These are phyloP conservation scores for Sclerotinia spermophila DNA, from an alignment of 2,329 filamentous ascomycete genomes.

Conservation along the genomic window DNA sequence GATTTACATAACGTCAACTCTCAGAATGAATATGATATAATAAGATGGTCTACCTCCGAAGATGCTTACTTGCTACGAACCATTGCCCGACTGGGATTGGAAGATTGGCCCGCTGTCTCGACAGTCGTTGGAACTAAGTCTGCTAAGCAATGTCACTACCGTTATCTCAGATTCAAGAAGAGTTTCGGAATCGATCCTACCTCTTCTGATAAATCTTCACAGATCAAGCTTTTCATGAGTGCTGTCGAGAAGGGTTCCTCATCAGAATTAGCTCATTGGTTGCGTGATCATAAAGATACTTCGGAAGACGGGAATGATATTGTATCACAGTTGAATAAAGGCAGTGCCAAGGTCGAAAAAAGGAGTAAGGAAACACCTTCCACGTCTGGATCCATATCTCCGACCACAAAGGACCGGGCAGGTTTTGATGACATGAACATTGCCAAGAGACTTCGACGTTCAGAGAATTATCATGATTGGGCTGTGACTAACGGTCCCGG, in stretches of 20 bases:
- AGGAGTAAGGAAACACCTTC: neutral
- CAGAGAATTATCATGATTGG: neutral
- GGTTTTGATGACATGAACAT: neutral
- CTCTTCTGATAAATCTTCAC: neutral
- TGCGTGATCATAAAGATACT: neutral
- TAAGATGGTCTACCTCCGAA: neutral
- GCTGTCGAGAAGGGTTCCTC: neutral
- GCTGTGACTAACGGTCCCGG: neutral
- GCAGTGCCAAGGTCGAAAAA: neutral
- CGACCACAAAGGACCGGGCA: neutral
- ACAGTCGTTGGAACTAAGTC: neutral
- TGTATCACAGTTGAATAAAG: neutral
- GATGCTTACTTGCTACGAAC: neutral
- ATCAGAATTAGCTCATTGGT: neutral
- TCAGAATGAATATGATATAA: neutral
- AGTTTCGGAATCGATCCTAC: slow-evolving; percentile 5
- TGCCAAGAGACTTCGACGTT: neutral
- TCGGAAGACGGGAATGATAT: neutral
- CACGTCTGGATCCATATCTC: neutral
- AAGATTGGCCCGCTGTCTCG: neutral
- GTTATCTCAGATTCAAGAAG: slow-evolving; percentile 5
- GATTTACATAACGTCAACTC: neutral
- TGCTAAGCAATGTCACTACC: neutral
- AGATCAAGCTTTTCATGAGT: neutral
- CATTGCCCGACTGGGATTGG: neutral